Evolutionary conservation across 805 yeast species (phyloP).

Genomic region (Yarrowia osloensis): DNA sequence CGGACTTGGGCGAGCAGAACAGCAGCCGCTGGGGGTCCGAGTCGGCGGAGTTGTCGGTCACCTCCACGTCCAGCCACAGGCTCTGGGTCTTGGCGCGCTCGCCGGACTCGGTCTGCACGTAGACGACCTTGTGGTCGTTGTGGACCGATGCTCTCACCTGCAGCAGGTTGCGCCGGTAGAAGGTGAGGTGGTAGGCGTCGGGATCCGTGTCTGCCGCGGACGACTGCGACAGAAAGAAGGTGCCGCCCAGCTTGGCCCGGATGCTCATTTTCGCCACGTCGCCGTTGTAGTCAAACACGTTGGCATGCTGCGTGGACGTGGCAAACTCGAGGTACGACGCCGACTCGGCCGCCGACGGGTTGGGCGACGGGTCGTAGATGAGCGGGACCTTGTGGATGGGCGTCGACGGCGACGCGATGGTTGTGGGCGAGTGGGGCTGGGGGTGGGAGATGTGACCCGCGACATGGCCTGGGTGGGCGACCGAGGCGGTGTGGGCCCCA

Average conservation of each 20-base stretch:
- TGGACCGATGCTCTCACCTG: slow-evolving; percentile 37
- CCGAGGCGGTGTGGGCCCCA: too few relatives aligned
- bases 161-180: slow-evolving; percentile 39
- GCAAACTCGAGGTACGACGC: slow-evolving; percentile 16
- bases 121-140: slow-evolving; percentile 38
- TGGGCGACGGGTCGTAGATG: slow-evolving; percentile 25
- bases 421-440: neutral
- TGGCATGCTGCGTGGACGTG: slow-evolving; percentile 5
- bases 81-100: slow-evolving; percentile 35
- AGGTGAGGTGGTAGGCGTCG: slow-evolving; percentile 36
- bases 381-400: slow-evolving; percentile 23
- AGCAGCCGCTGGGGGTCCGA: slow-evolving; percentile 34
- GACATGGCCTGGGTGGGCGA: neutral
- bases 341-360: slow-evolving; percentile 1
- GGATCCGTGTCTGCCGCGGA: slow-evolving; percentile 18
- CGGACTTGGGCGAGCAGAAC: slow-evolving; percentile 36
- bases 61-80: slow-evolving; percentile 37
- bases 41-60: slow-evolving; percentile 34
- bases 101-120: slow-evolving; percentile 33
- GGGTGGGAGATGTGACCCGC: neutral
- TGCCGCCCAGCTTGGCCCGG: slow-evolving; percentile 20
- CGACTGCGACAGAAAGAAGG: slow-evolving; percentile 9
- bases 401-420: neutral
- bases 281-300: slow-evolving; percentile 23
- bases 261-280: slow-evolving; percentile 17